Base-by-base conservation (phyloP, 2,329 filamentous ascomycete species). In the Mycosphaerella sp. region DNA sequence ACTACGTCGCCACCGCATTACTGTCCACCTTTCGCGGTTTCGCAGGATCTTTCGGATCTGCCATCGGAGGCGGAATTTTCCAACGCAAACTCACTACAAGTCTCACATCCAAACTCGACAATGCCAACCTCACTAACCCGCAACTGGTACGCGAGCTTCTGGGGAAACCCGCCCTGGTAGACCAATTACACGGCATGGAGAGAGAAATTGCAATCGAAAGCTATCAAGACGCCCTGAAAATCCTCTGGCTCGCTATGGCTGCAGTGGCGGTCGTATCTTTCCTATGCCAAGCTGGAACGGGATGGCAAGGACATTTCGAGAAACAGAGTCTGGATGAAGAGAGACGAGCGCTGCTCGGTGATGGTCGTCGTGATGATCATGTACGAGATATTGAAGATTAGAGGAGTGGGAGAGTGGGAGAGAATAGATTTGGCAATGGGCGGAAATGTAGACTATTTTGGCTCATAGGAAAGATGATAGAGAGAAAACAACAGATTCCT, bases 21-120 rank as follows among this genome's bases (percentile, higher is more conserved):
- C 72, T 92, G 3, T 82, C 85, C 29, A 95, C 88, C 0, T 92
- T 92, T 70, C 80, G 89, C 3, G 87, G 87, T 4, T 91, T 93
- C 59, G 86, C 87, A 0, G 87, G 87, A 11, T 86, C 83, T 48
- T 93, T 95, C 62, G 88, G 89, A 2, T 86, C 85, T 1, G 82
- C 88, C 0, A 85, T 92, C 45, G 87, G 87, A 2, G 88, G 89
- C 2, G 89, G 89, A 0, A 75, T 87, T 50, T 92, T 91, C 66
- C 76, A 79, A 40, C 79, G 87, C 4, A 74, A 81, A 1, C 70
- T 92, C 32, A 74, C 77, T 44, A 70, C 62, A 2, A 73, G 75
- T 0, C 73, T 92, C 1, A 73, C 76, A n/a, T 63, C 70, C 0
- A 80, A 82, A 0, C 89, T 89, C 59, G 66, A 69, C 4, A 66